Percentiles rank a stretch among this genome's conserved stretches.
Conservation (phyloP, 1,284 basidiomycete species). For the Sanghuangporus baumii region DNA sequence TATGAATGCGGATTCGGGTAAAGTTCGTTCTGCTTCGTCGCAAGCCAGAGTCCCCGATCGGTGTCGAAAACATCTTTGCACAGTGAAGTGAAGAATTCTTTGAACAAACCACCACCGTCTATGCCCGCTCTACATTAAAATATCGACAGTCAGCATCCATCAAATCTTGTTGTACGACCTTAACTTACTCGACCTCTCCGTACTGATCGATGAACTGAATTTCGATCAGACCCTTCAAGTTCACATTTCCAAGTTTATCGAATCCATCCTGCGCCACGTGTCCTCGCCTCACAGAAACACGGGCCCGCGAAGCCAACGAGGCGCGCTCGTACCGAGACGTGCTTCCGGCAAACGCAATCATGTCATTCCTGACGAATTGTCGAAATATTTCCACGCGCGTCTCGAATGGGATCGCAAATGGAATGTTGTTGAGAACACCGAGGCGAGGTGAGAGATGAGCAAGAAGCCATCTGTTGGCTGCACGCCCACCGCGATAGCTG, state of each 20-base stretch:
- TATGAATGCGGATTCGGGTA: constrained; percentile 93
- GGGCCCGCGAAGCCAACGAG: constrained; percentile 28
- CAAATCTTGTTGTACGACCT: constrained; percentile 5
- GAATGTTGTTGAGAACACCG: constrained; percentile 92
- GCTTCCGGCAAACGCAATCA: constrained; percentile 21
- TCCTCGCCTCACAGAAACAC: constrained; percentile 67
- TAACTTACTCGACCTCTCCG: constrained; percentile 71
- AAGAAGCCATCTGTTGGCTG: constrained; percentile 61
- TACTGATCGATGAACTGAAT: constrained; percentile 92
- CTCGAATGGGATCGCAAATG: constrained; percentile 94
- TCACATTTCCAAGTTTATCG: constrained; percentile 67
- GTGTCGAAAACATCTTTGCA: constrained; percentile 94
- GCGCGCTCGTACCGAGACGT: not conserved
- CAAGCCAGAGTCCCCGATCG: constrained; percentile 90
- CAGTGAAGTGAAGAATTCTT: constrained; percentile 92
- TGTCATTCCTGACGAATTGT: constrained; percentile 70
- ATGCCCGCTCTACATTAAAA: constrained; percentile 65
- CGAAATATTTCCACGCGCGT: constrained; percentile 88
- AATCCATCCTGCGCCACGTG: constrained; percentile 88
- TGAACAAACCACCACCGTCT: constrained; percentile 96
- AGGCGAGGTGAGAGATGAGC: constrained; percentile 79
- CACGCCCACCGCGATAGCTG: constrained; percentile 28
- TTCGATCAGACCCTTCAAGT: constrained; percentile 75
- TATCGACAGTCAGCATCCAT: not conserved
- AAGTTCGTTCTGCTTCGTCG: constrained; percentile 85